phyloP scores from a whole-genome alignment of 345 rosid species.

The Acer negundo region DNA sequence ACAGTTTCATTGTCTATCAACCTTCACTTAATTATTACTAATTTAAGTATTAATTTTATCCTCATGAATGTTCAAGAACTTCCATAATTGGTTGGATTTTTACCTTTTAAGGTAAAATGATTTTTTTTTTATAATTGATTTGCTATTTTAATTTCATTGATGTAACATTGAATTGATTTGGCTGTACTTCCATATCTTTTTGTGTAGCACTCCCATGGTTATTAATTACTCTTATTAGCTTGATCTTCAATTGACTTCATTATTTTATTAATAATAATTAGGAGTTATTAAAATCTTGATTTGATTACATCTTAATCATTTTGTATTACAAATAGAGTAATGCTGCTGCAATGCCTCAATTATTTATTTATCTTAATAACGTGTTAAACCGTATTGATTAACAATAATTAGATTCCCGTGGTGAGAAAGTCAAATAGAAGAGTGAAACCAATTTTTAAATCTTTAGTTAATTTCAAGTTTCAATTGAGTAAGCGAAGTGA shows the following conservation, averaged over 20 bases:
- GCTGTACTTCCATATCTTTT: not conserved
- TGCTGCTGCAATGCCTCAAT: no score
- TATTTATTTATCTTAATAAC: no score
- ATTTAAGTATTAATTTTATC: not conserved
- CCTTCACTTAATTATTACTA: not conserved
- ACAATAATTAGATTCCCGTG: no score
- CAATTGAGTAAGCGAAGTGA: no score
- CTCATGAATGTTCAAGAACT: not conserved
- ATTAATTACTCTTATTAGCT: not conserved
- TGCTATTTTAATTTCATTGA: not conserved
- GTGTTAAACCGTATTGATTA: no score
- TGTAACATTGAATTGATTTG: not conserved
- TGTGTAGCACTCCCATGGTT: not conserved
- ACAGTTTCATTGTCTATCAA: not conserved
- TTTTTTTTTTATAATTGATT: no score
- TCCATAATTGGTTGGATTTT: not conserved
- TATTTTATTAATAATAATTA: slow-evolving; percentile 5
- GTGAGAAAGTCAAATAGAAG: no score
- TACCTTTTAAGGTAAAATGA: not conserved
- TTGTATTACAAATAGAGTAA: not conserved
- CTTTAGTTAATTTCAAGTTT: no score
- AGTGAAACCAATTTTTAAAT: no score
- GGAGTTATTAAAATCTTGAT: not conserved
- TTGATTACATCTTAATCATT: slow-evolving; percentile 7
- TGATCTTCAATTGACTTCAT: slow-evolving; percentile 1